Base-by-base conservation (phyloP, 257 asterid species). In the Parsonsia alboflavescens region DNA sequence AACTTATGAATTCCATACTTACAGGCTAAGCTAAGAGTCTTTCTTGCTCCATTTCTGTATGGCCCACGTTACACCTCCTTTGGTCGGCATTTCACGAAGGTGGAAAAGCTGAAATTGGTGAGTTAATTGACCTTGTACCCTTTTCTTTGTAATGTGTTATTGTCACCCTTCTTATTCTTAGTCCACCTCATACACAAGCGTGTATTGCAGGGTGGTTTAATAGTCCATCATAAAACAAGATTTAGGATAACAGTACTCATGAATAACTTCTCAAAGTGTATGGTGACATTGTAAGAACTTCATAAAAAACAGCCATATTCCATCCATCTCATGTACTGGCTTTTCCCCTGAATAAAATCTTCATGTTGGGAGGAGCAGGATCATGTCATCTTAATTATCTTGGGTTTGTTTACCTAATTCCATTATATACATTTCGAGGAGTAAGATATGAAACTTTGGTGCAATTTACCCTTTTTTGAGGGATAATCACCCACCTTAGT, bases 21-120 rank as follows among this genome's bases (percentile, higher is more conserved):
- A 89, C 85, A 92, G 99, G 83, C 85, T 13, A 89, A 76, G 88
- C 82, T 91, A 71, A 87, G 69, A 79, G 89, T 93, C 49, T 84
- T 86, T 82, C 94, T 93, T 82, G 82, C 96, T 77, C 98, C 97
- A 50, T 88, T 93, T 84, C 77, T 91, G 41, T 73, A 87, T 83
- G 97, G 97, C 53, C 77, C 76, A 86, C 98, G 98, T 68, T 92
- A 95, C 82, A 95, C 98, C 52, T 95, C 99, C 24, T 92, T 84
- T 82, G 99, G 98, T 75, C 93, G 98, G 67, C 99, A 95, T 83
- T 95, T 95, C 80, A 95, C 97, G 21, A 88, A 86, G 84, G 71
- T 72, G 74, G 92, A 95, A 54, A 92, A 90, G 84, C 87, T 92
- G 74, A 81, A 87, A 85, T 89, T 76, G 96, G 99, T 92, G 65